phyloP scores from a whole-genome alignment of 768 basidiomycete genomes.

The Boletus sensibilis region DNA sequence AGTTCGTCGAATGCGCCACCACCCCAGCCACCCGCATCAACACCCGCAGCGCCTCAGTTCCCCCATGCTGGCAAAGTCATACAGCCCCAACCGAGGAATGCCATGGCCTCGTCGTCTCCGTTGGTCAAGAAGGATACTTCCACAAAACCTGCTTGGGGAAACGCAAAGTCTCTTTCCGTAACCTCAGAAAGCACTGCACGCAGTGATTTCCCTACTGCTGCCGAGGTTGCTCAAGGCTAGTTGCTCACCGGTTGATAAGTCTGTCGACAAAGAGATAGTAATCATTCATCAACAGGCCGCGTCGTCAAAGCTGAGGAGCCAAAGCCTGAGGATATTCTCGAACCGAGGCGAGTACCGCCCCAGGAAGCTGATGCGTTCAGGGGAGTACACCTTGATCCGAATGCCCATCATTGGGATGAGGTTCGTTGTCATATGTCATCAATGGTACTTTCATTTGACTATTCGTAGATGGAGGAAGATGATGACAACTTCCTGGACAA shows the following conservation, averaged over 20 bases:
- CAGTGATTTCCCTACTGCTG: constrained; percentile 93
- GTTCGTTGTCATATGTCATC: constrained; percentile 46
- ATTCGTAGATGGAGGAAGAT: constrained; percentile 79
- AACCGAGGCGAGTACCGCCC: constrained; percentile 55
- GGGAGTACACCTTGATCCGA: constrained; percentile 90
- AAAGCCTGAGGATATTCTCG: constrained; percentile 53
- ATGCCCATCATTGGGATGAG: constrained; percentile 97
- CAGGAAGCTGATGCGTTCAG: constrained; percentile 94
- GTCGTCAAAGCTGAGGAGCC: constrained; percentile 31
- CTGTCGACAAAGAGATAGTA: constrained; percentile 4
- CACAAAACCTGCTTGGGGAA: constrained; percentile 72
- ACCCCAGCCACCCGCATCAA: constrained; percentile 43
- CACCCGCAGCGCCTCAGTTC: constrained; percentile 46
- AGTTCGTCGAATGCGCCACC: constrained; percentile 44
- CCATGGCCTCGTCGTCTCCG: constrained; percentile 31
- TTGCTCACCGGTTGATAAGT: constrained; percentile 8
- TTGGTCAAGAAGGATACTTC: constrained; percentile 34
- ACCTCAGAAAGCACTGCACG: constrained; percentile 42
- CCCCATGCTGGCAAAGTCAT: constrained; percentile 65
- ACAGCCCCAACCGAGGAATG: constrained; percentile 55
- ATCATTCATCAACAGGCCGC: constrained; percentile 22
- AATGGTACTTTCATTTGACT: constrained; percentile 4
- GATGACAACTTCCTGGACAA: constrained; percentile 86
- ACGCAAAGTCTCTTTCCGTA: constrained; percentile 41
- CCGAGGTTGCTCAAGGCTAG: constrained; percentile 87